Evolutionary conservation across 2,329 filamentous ascomycete species (phyloP), one percentile per base, ranked within the genome.

Genomic region (Colletotrichum caudatum): DNA sequence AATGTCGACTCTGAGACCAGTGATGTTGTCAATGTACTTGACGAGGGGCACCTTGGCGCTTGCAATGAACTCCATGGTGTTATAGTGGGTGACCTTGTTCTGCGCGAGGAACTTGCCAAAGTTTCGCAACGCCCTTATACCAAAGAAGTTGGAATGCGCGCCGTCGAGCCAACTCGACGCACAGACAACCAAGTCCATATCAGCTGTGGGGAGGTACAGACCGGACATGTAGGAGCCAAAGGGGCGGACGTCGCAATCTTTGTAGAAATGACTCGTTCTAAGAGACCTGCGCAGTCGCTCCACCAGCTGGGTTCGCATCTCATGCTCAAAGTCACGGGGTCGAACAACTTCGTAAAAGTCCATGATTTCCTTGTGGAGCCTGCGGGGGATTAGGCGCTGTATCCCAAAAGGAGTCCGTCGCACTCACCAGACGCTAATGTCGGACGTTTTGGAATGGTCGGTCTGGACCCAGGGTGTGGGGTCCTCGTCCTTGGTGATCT

Each of bases 191-290:
- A 99, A 85, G 79, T 99, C 96, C 91, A 99, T 97, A 78, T 99
- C 96, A 20, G 93, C 94, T 1, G 93, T 90, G 0, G 88, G 88
- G 2, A 90, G 82, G 75, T 90, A 90, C 9, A 94, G 84, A 0
- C 93, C 94, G 3, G 94, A 94, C 75, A 94, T 95, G 81, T 95
- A 99, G 0, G 96, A 98, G n/a, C 96, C 96, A 79, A 99, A 99
- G 12, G 92, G 87, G 44, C 88, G 85, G 9, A 98, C 84, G 60
- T 91, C 86, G 14, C 91, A 89, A 58, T 89, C 88, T 16, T 84
- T 81, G 76, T 90, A 92, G 60, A 84, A 80, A n/a, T 78, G 75
- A 16, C 83, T 83, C 18, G 80, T 84, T 70, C 85, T 85, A 77
- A 97, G 86, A 2, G 87, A 85, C 23, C 79, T 78, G 61, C 90